Evolutionary conservation across 2,329 filamentous ascomycete species (phyloP).

Genomic region (Pezicula neosporulosa): DNA sequence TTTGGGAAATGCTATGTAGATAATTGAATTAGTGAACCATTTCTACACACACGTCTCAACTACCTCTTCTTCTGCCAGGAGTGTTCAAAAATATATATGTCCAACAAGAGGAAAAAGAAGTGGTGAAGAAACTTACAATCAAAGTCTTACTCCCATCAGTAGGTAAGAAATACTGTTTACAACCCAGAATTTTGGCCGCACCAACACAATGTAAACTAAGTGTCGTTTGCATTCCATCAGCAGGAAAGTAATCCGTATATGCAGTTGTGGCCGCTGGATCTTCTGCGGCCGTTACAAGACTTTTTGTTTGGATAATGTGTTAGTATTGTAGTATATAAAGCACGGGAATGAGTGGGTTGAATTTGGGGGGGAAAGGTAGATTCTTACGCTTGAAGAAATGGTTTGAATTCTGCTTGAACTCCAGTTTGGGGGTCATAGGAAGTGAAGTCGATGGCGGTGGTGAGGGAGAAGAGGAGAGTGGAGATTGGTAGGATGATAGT

Average conservation of each 20-base stretch:
- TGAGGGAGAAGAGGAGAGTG: background rate
- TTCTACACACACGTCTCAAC: background rate
- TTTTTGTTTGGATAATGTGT: too few species aligned
- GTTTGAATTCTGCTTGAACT: background rate
- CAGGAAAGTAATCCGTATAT: background rate
- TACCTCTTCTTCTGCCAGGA: background rate
- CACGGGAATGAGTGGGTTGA: too few species aligned
- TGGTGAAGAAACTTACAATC: background rate
- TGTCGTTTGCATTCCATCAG: background rate
- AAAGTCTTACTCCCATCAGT: background rate
- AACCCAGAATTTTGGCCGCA: background rate
- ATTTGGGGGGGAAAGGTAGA: too few species aligned
- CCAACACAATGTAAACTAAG: background rate
- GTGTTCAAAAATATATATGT: background rate
- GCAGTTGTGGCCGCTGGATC: background rate
- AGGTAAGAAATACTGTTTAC: background rate
- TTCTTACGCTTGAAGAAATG: background rate
- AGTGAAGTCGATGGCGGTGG: background rate
- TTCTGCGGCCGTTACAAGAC: background rate
- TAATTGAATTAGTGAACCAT: background rate
- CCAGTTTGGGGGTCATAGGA: background rate
- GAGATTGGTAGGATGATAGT: background rate
- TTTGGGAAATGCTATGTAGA: background rate
- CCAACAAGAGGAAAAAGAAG: too few species aligned
- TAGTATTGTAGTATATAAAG: too few species aligned